These are phyloP conservation scores for Pseudevernia furfuracea DNA, from an alignment of 495 filamentous ascomycete genomes.

Conservation along the genomic window DNA sequence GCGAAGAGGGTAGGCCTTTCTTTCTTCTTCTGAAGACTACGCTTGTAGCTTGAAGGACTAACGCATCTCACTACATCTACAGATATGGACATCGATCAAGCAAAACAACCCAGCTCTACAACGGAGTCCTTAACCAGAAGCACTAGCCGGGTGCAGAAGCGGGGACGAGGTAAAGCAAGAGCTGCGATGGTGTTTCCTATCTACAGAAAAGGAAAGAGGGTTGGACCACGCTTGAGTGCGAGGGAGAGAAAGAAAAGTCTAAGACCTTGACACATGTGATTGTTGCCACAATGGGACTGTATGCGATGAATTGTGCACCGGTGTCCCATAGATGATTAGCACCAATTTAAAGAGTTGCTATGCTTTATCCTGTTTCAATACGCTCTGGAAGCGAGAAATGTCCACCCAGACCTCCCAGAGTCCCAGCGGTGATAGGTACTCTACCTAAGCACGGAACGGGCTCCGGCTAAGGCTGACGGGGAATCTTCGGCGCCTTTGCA, in stretches of 20 bases:
- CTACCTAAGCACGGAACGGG: too few relatives aligned
- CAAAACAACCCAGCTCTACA: conserved; percentile 20
- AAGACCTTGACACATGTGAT: not conserved
- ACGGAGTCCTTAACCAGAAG: conserved; percentile 28
- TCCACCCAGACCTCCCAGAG: not conserved
- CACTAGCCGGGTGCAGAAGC: conserved; percentile 27
- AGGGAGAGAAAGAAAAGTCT: conserved; percentile 13
- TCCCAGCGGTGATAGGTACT: too few relatives aligned
- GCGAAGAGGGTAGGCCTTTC: conserved; percentile 30
- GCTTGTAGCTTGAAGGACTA: not conserved
- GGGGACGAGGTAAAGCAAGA: conserved; percentile 33
- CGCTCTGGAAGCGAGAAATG: not conserved
- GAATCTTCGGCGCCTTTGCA: too few relatives aligned
- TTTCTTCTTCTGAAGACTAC: too few relatives aligned
- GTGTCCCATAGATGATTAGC: not conserved
- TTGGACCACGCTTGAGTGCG: conserved; percentile 11
- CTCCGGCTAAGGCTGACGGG: not conserved
- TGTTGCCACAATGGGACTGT: not conserved
- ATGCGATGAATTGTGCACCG: not conserved
- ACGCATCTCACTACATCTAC: conserved; percentile 28
- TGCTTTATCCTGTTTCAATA: not conserved
- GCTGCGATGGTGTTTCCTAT: conserved; percentile 39
- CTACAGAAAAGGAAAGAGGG: conserved; percentile 20
- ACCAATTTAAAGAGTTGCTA: too few relatives aligned
- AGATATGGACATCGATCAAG: conserved; percentile 38